Conservation (phyloP, 106 monocot species). For the Cymbidium sinense region DNA sequence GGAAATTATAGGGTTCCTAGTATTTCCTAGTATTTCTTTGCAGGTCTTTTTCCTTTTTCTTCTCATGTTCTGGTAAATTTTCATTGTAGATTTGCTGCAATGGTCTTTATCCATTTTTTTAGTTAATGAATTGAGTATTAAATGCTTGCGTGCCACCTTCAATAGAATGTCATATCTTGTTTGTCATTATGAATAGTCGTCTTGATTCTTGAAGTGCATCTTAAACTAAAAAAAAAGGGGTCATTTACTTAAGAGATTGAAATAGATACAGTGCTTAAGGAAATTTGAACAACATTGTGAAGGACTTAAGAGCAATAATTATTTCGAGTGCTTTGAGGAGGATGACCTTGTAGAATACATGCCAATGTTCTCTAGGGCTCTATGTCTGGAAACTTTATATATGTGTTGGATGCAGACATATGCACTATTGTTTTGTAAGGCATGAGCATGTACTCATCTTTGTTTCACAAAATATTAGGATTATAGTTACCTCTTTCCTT, state of each 20-base stretch:
- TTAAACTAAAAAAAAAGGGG: too few relatives aligned
- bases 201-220: not conserved
- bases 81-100: not conserved
- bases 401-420: not conserved
- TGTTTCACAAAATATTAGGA: not conserved
- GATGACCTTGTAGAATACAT: not conserved
- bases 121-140: not conserved
- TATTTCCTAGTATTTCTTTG: too few relatives aligned
- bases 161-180: not conserved
- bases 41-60: not conserved
- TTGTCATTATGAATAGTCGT: not conserved
- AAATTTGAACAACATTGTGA: not conserved
- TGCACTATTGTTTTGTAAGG: not conserved
- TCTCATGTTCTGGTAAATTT: not conserved
- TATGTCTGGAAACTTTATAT: not conserved
- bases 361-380: not conserved
- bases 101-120: not conserved
- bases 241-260: not conserved
- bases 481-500: not conserved
- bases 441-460: not conserved
- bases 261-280: not conserved
- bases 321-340: not conserved
- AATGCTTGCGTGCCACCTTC: not conserved
- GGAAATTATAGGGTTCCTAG: not conserved
- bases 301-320: not conserved